phyloP scores from a whole-genome alignment of 129 eudicot species.

The Silybum marianum region DNA sequence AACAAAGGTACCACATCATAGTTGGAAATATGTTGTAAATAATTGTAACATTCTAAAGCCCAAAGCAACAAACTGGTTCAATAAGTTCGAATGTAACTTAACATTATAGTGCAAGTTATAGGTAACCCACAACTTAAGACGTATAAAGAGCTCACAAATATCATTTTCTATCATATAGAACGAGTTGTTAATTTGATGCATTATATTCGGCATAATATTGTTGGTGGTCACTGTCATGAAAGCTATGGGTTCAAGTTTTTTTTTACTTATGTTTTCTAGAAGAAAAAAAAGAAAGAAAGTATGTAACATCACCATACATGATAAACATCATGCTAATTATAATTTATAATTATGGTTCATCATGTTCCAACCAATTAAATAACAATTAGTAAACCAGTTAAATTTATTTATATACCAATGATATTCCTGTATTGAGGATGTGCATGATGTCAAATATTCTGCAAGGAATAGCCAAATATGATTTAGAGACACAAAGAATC shows the following conservation, averaged over 20 bases:
- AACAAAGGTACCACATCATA: not conserved
- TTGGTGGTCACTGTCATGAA: not conserved
- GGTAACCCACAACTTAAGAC: too few relatives aligned
- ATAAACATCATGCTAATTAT: not conserved
- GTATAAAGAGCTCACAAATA: too few relatives aligned
- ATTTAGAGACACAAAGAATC: not conserved
- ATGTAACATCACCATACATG: not conserved
- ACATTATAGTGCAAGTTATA: too few relatives aligned
- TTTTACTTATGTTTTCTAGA: not conserved
- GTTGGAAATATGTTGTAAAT: not conserved
- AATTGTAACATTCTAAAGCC: too few relatives aligned
- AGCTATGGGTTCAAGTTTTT: not conserved
- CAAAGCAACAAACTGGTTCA: too few relatives aligned
- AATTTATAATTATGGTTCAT: not conserved
- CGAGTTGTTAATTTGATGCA: not conserved
- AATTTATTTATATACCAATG: not conserved
- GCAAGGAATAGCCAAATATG: not conserved
- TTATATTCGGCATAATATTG: not conserved
- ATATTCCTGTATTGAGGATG: not conserved
- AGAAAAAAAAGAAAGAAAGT: not conserved
- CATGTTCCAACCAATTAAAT: not conserved
- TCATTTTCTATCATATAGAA: too few relatives aligned
- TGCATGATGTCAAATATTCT: constrained; percentile 10
- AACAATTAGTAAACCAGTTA: not conserved
- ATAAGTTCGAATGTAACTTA: too few relatives aligned